These are phyloP conservation scores for Colletotrichum zoysiae DNA, from an alignment of 2,329 filamentous ascomycete species.

Conservation along the genomic window DNA sequence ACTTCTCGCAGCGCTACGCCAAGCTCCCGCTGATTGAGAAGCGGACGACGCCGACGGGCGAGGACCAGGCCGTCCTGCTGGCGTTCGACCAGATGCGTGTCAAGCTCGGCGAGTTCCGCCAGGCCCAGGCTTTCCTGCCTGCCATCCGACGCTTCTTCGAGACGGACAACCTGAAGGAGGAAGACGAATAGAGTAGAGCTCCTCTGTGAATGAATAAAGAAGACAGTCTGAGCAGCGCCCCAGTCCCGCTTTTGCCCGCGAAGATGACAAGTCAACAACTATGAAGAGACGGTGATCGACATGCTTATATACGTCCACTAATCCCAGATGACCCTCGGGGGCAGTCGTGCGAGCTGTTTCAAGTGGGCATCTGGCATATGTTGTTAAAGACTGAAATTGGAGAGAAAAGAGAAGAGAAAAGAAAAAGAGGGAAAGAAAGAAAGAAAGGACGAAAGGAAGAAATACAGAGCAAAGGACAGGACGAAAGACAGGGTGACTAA, in stretches of 20 bases:
- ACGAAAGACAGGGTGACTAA: too few relatives aligned
- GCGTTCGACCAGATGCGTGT: slow-evolving; percentile 86
- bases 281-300: not conserved
- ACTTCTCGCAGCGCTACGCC: slow-evolving; percentile 95
- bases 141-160: slow-evolving; percentile 70
- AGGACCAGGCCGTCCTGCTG: slow-evolving; percentile 74
- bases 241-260: not conserved
- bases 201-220: not conserved
- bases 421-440: not conserved
- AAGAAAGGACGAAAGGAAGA: too few relatives aligned
- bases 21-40: slow-evolving; percentile 71
- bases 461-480: too few relatives aligned
- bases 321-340: not conserved
- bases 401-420: not conserved
- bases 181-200: slow-evolving; percentile 2
- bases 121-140: slow-evolving; percentile 72
- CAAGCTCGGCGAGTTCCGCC: slow-evolving; percentile 76
- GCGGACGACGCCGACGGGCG: slow-evolving; percentile 49
- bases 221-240: not conserved
- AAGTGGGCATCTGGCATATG: not conserved
- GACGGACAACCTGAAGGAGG: slow-evolving; percentile 44
- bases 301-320: not conserved
- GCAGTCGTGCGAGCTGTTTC: not conserved
- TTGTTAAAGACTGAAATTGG: not conserved
- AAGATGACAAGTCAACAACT: not conserved